Conservation (phyloP, 2,329 filamentous ascomycete species). For the Diaporthe sp. region DNA sequence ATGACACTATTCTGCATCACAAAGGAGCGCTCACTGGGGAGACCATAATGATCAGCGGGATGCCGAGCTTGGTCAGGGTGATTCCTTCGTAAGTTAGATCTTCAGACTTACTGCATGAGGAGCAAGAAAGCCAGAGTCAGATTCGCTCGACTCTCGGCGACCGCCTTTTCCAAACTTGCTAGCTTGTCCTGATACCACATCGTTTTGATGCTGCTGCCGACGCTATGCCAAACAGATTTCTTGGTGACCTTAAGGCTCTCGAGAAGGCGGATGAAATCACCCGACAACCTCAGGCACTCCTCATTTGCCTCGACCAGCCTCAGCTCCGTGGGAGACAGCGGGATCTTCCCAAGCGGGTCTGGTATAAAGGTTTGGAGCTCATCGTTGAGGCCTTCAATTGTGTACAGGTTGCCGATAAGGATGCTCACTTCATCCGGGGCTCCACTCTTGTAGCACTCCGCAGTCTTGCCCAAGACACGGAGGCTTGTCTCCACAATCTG, state of each 20-base stretch:
- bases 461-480: neutral
- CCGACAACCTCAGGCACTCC: neutral
- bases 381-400: neutral
- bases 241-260: neutral
- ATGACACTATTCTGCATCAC: neutral
- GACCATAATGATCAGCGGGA: neutral
- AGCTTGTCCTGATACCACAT: neutral
- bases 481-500: slow-evolving; percentile 16
- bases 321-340: neutral
- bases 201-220: neutral
- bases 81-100: neutral
- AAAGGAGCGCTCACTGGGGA: neutral
- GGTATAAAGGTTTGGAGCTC: neutral
- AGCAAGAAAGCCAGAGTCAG: neutral
- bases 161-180: neutral
- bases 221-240: neutral
- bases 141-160: neutral
- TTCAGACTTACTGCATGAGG: neutral
- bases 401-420: neutral
- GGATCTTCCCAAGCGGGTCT: neutral
- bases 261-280: neutral
- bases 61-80: neutral
- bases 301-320: neutral
- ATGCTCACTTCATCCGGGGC: neutral
- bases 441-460: neutral